These are phyloP conservation scores for Albatrellus ellisii DNA, from an alignment of 768 basidiomycete genomes.

Conservation along the genomic window DNA sequence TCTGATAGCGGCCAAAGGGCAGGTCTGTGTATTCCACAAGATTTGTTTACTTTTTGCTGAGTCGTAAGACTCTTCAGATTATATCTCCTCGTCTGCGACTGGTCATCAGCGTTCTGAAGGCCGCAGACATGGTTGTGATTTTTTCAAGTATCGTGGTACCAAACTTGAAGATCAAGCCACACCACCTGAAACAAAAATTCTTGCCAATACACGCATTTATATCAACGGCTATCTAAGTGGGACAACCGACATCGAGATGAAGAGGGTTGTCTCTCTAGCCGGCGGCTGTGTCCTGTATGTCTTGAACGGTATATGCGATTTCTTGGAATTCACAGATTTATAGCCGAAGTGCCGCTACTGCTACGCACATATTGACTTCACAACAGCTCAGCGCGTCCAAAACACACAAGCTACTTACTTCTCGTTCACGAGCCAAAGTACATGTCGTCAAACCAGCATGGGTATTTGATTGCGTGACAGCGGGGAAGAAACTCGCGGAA, in stretches of 20 bases:
- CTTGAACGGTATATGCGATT: background rate
- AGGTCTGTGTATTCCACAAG: conserved; percentile 26
- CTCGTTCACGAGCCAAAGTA: conserved; percentile 32
- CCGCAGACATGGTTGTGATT: conserved; percentile 13
- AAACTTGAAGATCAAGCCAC: conserved; percentile 19
- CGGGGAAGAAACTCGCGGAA: conserved; percentile 50
- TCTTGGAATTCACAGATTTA: background rate
- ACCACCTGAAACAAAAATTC: conserved; percentile 14
- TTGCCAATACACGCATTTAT: conserved; percentile 41
- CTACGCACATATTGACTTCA: conserved; percentile 73
- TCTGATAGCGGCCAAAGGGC: conserved; percentile 48
- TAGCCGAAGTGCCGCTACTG: conserved; percentile 44
- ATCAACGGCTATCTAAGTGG: conserved; percentile 56
- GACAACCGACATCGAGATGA: conserved; percentile 76
- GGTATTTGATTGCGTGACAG: conserved; percentile 53
- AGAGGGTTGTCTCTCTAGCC: conserved; percentile 44
- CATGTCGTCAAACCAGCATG: conserved; percentile 68
- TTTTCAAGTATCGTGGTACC: conserved; percentile 14
- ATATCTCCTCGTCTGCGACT: conserved; percentile 46
- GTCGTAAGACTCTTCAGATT: conserved; percentile 25
- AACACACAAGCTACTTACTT: conserved; percentile 47
- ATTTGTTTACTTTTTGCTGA: background rate
- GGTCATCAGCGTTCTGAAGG: conserved; percentile 22
- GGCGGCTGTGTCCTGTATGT: conserved; percentile 55
- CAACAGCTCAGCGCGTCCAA: conserved; percentile 59